Percentiles rank a stretch among this genome's conserved stretches.
Evolutionary conservation across 352 stramenopile genomes (phyloP).

Genomic region (Phytophthora kernoviae): DNA sequence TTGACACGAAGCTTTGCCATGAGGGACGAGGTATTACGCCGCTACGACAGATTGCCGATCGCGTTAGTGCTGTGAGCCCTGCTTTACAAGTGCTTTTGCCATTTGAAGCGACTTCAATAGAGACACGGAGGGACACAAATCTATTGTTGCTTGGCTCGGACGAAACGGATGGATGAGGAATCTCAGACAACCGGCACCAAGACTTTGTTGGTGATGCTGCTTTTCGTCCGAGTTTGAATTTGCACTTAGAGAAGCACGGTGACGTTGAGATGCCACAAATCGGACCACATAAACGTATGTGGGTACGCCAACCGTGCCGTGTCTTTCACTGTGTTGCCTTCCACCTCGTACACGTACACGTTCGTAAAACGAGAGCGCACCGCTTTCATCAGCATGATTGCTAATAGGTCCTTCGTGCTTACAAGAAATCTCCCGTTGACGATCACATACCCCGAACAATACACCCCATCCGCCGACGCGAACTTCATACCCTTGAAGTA

Average conservation of each 20-base stretch:
- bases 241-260: slow-evolving; percentile 61
- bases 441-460: slow-evolving; percentile 47
- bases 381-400: slow-evolving; percentile 38
- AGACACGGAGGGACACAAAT: no score
- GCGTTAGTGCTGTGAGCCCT: no score
- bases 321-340: slow-evolving; percentile 39
- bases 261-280: slow-evolving; percentile 27
- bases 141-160: slow-evolving; percentile 32
- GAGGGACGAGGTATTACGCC: no score
- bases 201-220: slow-evolving; percentile 64
- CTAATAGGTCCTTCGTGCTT: slow-evolving; percentile 28
- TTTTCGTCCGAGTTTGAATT: slow-evolving; percentile 75
- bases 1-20: slow-evolving; percentile 13
- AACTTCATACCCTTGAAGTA: slow-evolving; percentile 53
- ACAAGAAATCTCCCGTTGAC: slow-evolving; percentile 44
- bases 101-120: no score
- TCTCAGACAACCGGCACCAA: no score
- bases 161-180: slow-evolving; percentile 49
- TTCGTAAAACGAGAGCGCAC: slow-evolving; percentile 23
- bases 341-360: slow-evolving; percentile 47
- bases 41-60: no score
- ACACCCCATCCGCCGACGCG: slow-evolving; percentile 42
- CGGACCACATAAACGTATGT: slow-evolving; percentile 22
- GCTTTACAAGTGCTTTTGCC: no score
- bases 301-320: slow-evolving; percentile 27